Evolutionary conservation across 106 monocot genomes (phyloP), one percentile per base, ranked within the genome.

Genomic region (Xerophyta viscosa): DNA sequence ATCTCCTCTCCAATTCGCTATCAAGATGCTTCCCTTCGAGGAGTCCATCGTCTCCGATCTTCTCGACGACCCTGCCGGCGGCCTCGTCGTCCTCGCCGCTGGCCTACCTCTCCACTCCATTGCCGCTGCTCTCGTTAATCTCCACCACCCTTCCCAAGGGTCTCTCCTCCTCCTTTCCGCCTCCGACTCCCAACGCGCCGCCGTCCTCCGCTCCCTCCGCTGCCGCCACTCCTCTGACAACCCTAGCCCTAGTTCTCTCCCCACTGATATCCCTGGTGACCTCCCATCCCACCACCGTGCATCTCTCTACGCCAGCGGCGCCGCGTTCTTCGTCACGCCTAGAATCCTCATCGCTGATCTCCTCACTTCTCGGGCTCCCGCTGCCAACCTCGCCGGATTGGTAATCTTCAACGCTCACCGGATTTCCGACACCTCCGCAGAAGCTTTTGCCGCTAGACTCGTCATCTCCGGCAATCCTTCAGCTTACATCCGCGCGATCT

Each of bases 1-100:
- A n/a, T n/a, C n/a, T n/a, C n/a, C n/a, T n/a, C n/a, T n/a, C n/a
- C n/a, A n/a, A n/a, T n/a, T n/a, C n/a, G n/a, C n/a, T n/a, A n/a
- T n/a, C n/a, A n/a, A 39, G 52, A 69, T 89, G 72, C 67, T 96
- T 14, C 55, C 73, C 4, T 96, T 81, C 75, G 72, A 89, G 65
- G 94, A 82, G 66, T 78, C 81, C 45, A 68, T 88, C 33, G 27
- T 96, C 37, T 56, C 79, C 29, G 94, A 96, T 46, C 81, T 96
- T 42, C 56, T 96, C 30, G 74, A 77, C 6, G 88, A 88, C 59
- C 61, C 77, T 37, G 54, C 55, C 52, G 88, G 88, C 30, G 94
- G 88, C 30, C 56, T 88, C 25, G 78, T 85, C 37, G 75, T 94
- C 36, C 72, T 96, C 67, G 75, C 85, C 60, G 75, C 89, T 20